phyloP scores from a whole-genome alignment of 2,329 filamentous ascomycete species.

The Xylaria sp. region DNA sequence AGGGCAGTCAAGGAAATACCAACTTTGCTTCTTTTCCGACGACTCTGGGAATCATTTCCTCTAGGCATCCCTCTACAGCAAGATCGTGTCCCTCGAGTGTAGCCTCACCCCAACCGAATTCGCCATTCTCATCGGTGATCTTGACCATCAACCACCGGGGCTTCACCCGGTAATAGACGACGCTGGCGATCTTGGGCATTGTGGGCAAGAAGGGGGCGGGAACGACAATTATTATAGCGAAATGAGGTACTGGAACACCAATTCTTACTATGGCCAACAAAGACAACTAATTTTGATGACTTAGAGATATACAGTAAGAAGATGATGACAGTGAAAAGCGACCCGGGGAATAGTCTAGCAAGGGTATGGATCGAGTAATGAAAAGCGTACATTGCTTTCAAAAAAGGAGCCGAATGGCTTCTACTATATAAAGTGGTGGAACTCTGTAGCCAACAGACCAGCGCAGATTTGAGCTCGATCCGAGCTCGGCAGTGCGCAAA shows the following conservation, averaged over 20 bases:
- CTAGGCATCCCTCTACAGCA: slow-evolving; percentile 74
- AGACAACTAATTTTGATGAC: neutral
- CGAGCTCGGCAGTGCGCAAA: too few relatives aligned
- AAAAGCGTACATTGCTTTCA: neutral
- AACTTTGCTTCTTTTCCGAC: slow-evolving; percentile 74
- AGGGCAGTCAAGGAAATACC: slow-evolving; percentile 22
- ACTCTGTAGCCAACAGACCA: too few relatives aligned
- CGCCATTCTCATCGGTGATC: slow-evolving; percentile 69
- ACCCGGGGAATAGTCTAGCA: too few relatives aligned
- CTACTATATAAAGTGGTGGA: too few relatives aligned
- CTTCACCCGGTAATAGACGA: slow-evolving; percentile 77
- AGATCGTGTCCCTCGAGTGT: slow-evolving; percentile 76
- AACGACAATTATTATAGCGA: neutral
- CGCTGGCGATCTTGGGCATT: slow-evolving; percentile 68
- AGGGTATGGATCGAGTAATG: too few relatives aligned
- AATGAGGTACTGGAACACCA: neutral
- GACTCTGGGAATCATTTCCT: slow-evolving; percentile 53
- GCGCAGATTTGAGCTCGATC: too few relatives aligned
- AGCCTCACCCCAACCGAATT: slow-evolving; percentile 75
- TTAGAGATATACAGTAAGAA: too few relatives aligned
- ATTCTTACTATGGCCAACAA: neutral
- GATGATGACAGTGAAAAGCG: too few relatives aligned
- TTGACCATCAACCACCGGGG: slow-evolving; percentile 82
- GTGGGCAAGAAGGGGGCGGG: neutral
- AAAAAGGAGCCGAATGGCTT: neutral